Evolutionary conservation across 495 filamentous ascomycete species (phyloP).

Genomic region (Lasiosphaeriaceae sp.): DNA sequence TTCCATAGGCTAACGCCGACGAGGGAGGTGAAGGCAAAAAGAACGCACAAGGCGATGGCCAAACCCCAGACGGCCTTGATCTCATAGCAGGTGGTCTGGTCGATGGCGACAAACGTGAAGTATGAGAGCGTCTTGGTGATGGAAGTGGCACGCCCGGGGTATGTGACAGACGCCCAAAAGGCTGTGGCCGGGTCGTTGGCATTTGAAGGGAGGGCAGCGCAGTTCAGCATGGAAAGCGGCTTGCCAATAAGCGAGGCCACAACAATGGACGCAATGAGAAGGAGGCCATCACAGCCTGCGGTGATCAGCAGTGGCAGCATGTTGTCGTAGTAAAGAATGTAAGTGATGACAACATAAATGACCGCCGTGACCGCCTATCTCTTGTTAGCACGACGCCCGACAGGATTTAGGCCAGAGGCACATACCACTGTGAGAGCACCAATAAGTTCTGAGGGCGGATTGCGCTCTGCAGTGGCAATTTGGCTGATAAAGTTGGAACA

Average conservation of each 20-base stretch:
- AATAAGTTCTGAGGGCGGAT: conserved; percentile 68
- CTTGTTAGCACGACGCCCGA: not conserved
- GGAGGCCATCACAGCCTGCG: conserved; percentile 58
- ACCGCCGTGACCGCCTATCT: conserved; percentile 67
- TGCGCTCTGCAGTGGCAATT: conserved; percentile 60
- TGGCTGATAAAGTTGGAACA: conserved; percentile 77
- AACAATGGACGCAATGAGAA: conserved; percentile 74
- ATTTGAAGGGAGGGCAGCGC: conserved; percentile 46
- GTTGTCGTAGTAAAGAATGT: conserved; percentile 75
- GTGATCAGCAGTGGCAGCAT: conserved; percentile 73
- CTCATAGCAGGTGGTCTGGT: conserved; percentile 72
- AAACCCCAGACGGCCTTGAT: conserved; percentile 89
- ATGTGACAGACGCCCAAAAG: conserved; percentile 10
- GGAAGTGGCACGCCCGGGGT: conserved; percentile 2
- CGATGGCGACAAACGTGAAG: conserved; percentile 28
- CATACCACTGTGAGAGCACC: conserved; percentile 76
- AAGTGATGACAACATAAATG: conserved; percentile 74
- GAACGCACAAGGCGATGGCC: conserved; percentile 73
- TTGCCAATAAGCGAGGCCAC: conserved; percentile 74
- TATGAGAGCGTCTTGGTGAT: conserved; percentile 20
- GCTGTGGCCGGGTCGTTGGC: conserved; percentile 4
- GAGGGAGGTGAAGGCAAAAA: conserved; percentile 64
- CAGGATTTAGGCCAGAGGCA: conserved; percentile 15
- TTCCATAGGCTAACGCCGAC: conserved; percentile 43
- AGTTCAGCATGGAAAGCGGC: conserved; percentile 75